Evolutionary conservation across 495 filamentous ascomycete genomes (phyloP).

Genomic region (Hyaloscypha finlandica): DNA sequence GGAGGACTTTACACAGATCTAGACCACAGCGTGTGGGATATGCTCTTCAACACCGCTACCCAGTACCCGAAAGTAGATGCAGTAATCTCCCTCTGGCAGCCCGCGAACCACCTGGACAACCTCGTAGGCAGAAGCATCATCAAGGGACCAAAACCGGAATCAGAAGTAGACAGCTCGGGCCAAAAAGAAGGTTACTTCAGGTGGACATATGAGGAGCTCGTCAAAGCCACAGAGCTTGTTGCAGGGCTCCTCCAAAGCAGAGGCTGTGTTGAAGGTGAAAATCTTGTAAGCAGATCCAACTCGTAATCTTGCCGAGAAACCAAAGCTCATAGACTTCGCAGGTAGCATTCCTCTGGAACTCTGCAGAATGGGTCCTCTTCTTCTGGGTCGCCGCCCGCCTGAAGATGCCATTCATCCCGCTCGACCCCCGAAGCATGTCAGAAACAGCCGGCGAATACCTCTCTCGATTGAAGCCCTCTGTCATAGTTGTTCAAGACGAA

Average conservation of each 20-base stretch:
- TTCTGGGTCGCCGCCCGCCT: conserved; percentile 8
- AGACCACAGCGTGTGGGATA: neutral
- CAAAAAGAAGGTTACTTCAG: neutral
- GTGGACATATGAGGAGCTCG: neutral
- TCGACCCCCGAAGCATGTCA: neutral
- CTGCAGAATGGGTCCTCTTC: conserved; percentile 11
- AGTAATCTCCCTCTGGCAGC: neutral
- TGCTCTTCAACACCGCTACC: neutral
- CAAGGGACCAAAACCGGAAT: neutral
- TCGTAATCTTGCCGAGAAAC: neutral
- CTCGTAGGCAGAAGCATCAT: neutral
- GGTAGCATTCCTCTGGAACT: conserved; percentile 8
- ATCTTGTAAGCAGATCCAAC: neutral
- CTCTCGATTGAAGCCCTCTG: neutral
- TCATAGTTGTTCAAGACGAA: conserved; percentile 4
- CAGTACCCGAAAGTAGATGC: neutral
- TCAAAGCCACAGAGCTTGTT: neutral
- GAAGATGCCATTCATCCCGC: conserved; percentile 5
- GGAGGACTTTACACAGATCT: neutral
- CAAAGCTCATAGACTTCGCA: neutral
- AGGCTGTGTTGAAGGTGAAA: neutral
- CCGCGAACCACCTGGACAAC: neutral
- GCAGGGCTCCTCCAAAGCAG: neutral
- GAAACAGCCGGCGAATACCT: neutral
- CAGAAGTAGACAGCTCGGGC: neutral